Evolutionary conservation across 305 asterid species (phyloP).

Genomic region (Salvia sclarea): DNA sequence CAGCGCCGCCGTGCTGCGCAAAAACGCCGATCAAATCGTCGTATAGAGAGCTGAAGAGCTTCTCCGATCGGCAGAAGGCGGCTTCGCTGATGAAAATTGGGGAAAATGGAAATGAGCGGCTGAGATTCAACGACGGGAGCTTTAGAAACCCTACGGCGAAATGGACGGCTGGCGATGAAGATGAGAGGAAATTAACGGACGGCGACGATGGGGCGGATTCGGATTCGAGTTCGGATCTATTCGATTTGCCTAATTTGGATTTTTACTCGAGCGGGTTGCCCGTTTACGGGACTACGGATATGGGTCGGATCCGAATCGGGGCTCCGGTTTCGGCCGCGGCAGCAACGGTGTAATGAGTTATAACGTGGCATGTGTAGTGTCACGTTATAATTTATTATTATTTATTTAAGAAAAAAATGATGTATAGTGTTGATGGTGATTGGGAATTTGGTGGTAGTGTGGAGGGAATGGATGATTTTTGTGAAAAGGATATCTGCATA

Average conservation of each 20-base stretch:
- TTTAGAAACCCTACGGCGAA: constrained; percentile 22
- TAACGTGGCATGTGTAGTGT: too few relatives aligned
- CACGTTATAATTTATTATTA: not conserved
- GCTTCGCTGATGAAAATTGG: constrained; percentile 3
- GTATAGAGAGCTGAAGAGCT: constrained; percentile 37
- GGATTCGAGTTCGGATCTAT: constrained; percentile 91
- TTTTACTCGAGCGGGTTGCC: constrained; percentile 65
- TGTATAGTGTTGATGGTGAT: constrained; percentile 9
- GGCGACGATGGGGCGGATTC: constrained; percentile 64
- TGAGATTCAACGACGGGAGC: constrained; percentile 27
- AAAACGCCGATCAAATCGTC: constrained; percentile 49
- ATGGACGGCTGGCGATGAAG: constrained; percentile 33
- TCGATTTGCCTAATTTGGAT: constrained; percentile 74
- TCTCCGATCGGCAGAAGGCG: constrained; percentile 33
- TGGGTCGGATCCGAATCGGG: constrained; percentile 57
- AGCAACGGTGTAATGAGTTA: constrained; percentile 8
- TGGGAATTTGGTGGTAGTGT: constrained; percentile 26
- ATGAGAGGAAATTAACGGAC: constrained; percentile 32
- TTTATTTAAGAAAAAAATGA: not conserved
- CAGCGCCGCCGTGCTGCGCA: constrained; percentile 50
- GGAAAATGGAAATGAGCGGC: not conserved
- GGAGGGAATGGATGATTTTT: constrained; percentile 26
- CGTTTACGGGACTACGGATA: constrained; percentile 72
- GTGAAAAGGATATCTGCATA: constrained; percentile 38
- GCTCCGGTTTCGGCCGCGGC: constrained; percentile 42